Base-by-base conservation (phyloP, 192 early-diverging fungal genomes). In the Diversispora epigaea region DNA sequence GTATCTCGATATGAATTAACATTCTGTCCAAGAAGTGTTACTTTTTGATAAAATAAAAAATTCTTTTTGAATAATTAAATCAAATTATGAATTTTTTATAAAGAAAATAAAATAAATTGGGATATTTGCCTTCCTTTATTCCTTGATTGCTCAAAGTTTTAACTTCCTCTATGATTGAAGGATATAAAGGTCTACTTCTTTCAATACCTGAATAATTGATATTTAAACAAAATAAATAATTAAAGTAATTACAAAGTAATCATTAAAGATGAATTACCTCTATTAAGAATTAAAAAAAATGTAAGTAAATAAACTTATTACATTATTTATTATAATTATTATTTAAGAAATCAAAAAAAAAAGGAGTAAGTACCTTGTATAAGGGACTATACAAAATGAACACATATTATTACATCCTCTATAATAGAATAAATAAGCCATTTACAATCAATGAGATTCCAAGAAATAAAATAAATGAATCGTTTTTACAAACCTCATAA, bases 381-480 rank as follows among this genome's bases (percentile, higher is more conserved):
- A 91, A 14, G 91, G 91, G 4, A 93, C 91, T 47, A 93, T 91
- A 70, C 91, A 93, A 77, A 90, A 93, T 50, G 86, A 86, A 64
- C 91, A 93, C 91, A 93, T 93, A 68, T 93, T 93, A 80, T 93
- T 93, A 80, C 91, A 93, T 64, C 91, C 91, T 39, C 50, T 49
- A 54, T 54, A 54, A 17, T 17, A 54, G n/a, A 54, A 54, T 17
- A 54, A 54, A 3, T 0, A 17, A 11, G 14, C 14, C n/a, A 17
- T 54, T 54, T 54, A 14, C 11, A 10, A 54, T 17, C 50, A 54
- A 54, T 17, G 49, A 8, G 6, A 50, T 14, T 50, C 14, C n/a
- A 17, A 10, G 4, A 54, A 14, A 4, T 4, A 11, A 54, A 11
- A 54, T 0, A 11, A 17, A 17, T 54, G n/a, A 54, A 12, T 54